phyloP scores from a whole-genome alignment of 495 filamentous ascomycete species.

The Platismatia glauca region DNA sequence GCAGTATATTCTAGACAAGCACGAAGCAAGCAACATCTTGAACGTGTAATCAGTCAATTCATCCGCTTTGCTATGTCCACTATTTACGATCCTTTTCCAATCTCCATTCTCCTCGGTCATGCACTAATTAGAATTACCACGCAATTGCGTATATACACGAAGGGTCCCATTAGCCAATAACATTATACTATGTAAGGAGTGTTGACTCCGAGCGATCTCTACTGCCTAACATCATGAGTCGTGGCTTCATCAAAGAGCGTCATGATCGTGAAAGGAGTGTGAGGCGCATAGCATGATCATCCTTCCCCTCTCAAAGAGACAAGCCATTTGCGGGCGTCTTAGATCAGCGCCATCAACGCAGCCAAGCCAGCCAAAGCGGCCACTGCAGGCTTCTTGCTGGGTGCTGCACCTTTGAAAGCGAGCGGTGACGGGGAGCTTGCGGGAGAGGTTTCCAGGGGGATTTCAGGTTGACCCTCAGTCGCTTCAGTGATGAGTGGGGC shows the following conservation, averaged over 20 bases:
- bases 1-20: not conserved
- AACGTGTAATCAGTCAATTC: not conserved
- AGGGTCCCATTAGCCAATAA: not conserved
- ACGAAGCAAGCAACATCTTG: not conserved
- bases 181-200: not conserved
- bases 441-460: not conserved
- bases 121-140: not conserved
- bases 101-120: not conserved
- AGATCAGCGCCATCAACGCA: slow-evolving; percentile 10
- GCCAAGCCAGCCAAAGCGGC: slow-evolving; percentile 11
- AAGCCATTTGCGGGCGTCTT: not conserved
- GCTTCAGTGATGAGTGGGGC: slow-evolving; percentile 7
- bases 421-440: slow-evolving; percentile 5
- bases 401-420: slow-evolving; percentile 11
- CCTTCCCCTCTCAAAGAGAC: slow-evolving; percentile 19
- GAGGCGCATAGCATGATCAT: slow-evolving; percentile 7
- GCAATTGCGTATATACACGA: not conserved
- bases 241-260: slow-evolving; percentile 11
- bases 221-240: slow-evolving; percentile 3
- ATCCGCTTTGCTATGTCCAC: not conserved
- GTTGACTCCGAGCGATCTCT: slow-evolving; percentile 2
- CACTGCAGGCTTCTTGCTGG: slow-evolving; percentile 8
- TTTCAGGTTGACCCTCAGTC: slow-evolving; percentile 16
- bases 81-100: not conserved
- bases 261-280: not conserved